These are phyloP conservation scores for Penicillium robsamsonii DNA, from an alignment of 495 filamentous ascomycete genomes.

Conservation along the genomic window DNA sequence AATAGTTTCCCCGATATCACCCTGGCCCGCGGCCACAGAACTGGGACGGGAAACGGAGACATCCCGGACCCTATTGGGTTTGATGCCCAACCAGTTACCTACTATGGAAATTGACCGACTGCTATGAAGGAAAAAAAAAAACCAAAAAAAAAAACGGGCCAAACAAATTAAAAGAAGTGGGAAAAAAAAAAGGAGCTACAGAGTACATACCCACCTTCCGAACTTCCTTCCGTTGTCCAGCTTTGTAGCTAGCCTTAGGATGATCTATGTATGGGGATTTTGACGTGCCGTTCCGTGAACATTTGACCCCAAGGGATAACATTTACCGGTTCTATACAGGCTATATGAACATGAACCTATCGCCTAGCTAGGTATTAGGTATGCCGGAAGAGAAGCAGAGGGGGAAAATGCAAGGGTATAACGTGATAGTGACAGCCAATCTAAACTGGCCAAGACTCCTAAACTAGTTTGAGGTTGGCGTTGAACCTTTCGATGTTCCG, in stretches of 20 bases:
- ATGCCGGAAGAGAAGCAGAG: background rate
- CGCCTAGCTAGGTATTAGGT: background rate
- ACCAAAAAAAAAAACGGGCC: too few relatives aligned
- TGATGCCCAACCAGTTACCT: conserved; percentile 7
- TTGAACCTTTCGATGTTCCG: background rate
- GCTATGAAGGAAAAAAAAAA: background rate
- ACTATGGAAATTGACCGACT: background rate
- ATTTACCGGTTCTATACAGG: background rate
- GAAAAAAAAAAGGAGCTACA: background rate
- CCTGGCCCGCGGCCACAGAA: conserved; percentile 13
- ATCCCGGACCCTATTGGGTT: background rate
- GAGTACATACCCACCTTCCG: conserved; percentile 5
- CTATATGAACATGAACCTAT: background rate
- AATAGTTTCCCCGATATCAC: background rate
- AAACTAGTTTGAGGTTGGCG: conserved; percentile 3
- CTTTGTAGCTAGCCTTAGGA: conserved; percentile 13
- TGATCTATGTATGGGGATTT: conserved; percentile 28
- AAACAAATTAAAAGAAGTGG: background rate
- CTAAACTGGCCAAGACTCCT: background rate
- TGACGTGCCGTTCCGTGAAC: conserved; percentile 23
- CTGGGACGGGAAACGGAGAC: conserved; percentile 6
- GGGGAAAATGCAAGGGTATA: background rate
- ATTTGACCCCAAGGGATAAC: background rate
- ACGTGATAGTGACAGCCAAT: background rate
- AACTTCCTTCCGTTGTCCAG: conserved; percentile 9